Percentiles rank a stretch among this genome's conserved stretches.
phyloP scores from a whole-genome alignment of 2,329 filamentous ascomycete species.

The Fusarium torulosum region DNA sequence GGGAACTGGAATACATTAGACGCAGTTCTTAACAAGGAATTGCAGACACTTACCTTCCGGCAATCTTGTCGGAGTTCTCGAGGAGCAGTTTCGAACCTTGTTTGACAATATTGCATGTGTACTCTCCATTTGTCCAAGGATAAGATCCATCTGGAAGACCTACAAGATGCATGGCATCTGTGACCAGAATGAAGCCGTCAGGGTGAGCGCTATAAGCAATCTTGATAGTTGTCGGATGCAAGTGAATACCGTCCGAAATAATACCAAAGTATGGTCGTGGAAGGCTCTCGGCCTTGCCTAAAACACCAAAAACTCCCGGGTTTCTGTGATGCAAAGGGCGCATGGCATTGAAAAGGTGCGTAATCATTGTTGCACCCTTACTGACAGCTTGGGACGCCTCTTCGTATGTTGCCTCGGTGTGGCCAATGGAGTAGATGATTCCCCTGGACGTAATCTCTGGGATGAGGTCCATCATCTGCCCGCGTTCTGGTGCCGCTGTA shows the following conservation, averaged over 20 bases:
- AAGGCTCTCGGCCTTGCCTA: constrained; percentile 73
- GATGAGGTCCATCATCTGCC: constrained; percentile 77
- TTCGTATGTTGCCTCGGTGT: constrained; percentile 89
- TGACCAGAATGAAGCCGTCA: constrained; percentile 87
- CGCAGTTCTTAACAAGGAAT: neutral
- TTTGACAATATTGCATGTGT: constrained; percentile 73
- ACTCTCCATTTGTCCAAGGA: constrained; percentile 82
- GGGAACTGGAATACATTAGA: constrained; percentile 61
- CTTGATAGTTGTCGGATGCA: constrained; percentile 89
- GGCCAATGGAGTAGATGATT: constrained; percentile 85
- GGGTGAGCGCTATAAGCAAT: constrained; percentile 91
- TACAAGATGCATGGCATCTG: constrained; percentile 90
- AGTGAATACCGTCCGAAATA: constrained; percentile 90
- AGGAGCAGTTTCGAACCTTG: constrained; percentile 78
- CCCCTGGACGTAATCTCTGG: constrained; percentile 72
- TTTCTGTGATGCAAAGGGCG: constrained; percentile 89
- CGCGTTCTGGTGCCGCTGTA: constrained; percentile 86
- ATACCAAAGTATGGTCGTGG: constrained; percentile 84
- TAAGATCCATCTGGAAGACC: constrained; percentile 88
- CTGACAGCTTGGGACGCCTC: constrained; percentile 77
- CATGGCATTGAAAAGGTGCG: constrained; percentile 96
- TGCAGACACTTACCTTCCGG: constrained; percentile 71
- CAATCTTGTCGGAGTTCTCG: constrained; percentile 83
- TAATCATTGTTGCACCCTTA: constrained; percentile 89
- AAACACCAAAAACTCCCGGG: constrained; percentile 87